A percentile compares a stretch with the other conserved stretches of the same genome.
Evolutionary conservation across 768 basidiomycete genomes (phyloP).

Genomic region (Lactarius psammicola): DNA sequence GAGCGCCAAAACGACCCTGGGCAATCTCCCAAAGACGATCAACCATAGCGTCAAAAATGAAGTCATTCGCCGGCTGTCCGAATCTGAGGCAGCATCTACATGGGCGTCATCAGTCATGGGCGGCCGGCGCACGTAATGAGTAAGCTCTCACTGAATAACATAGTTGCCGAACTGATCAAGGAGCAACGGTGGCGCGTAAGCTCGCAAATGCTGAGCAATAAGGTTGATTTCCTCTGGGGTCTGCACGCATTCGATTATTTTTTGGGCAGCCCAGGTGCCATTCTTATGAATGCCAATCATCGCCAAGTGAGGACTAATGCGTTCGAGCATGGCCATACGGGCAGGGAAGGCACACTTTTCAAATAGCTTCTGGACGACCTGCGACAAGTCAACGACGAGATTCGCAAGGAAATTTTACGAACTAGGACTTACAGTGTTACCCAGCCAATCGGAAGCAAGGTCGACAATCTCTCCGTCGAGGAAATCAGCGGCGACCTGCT

Average conservation of each 20-base stretch:
- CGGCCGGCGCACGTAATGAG: neutral
- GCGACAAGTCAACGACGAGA: constrained; percentile 10
- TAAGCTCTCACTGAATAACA: constrained; percentile 74
- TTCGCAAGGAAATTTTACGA: neutral
- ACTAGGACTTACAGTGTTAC: constrained; percentile 73
- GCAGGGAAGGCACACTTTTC: constrained; percentile 79
- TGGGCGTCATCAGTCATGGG: constrained; percentile 9
- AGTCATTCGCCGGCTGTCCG: constrained; percentile 85
- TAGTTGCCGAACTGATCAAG: constrained; percentile 94
- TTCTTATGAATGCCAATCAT: constrained; percentile 99
- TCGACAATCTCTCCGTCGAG: constrained; percentile 94
- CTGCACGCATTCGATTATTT: constrained; percentile 94
- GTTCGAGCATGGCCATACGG: constrained; percentile 88
- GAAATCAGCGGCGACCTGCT: constrained; percentile 86
- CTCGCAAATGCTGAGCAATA: constrained; percentile 81
- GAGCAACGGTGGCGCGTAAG: constrained; percentile 90
- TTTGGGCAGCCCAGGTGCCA: constrained; percentile 99
- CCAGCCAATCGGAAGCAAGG: constrained; percentile 96
- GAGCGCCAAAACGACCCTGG: constrained; percentile 95
- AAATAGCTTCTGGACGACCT: constrained; percentile 97
- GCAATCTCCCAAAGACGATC: constrained; percentile 99
- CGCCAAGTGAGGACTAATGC: constrained; percentile 89
- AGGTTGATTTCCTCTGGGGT: constrained; percentile 82
- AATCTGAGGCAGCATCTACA: constrained; percentile 86
- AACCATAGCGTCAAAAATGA: constrained; percentile 96